Base-by-base conservation (phyloP, 2,329 filamentous ascomycete species). In the Orbilia ellipsospora region DNA sequence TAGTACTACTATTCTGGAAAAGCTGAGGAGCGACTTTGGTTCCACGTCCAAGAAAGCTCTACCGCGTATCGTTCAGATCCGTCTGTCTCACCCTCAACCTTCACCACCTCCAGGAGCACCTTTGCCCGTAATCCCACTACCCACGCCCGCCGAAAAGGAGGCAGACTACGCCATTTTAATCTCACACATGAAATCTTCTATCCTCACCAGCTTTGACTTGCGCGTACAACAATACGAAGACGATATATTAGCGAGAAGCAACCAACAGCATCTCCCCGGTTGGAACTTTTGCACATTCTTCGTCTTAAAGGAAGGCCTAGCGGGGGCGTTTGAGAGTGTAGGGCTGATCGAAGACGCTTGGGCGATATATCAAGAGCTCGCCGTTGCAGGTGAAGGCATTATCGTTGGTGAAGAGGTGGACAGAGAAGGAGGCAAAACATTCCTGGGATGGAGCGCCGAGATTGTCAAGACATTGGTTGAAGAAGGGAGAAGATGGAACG, bases 241-340 rank as follows among this genome's bases (percentile, higher is more conserved):
- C 73, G 95, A 99, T 79, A 97, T 99, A 78, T 91, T 92, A 77
- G 95, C 97, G 82, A 95, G 94, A 80, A 94, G 98, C 79, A 88
- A 90, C 0, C 94, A 98, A 81, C 88, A 94, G 55, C 90, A 86
- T 40, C 84, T 99, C 16, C 95, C 95, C 0, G 95, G 95, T 0
- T 99, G 95, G 95, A 99, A 99, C 81, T 99, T 99, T 81, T 98
- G 95, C 83, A 99, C 95, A 0, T 99, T 99, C 81, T 99, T 99
- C 81, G 94, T 99, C 15, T 86, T 99, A 7, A 99, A 99, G 80
- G 95, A 99, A 82, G 95, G 95, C 0, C 84, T 99, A 42, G 94
- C 95, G 0, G 88, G 92, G 78, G 96, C 94, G 0, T 97, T 99
- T 78, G 96, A 99, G 82, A 98, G 92, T 81, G 94, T 98, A 2